Base-by-base conservation (phyloP, 2,329 filamentous ascomycete species). In the Fusarium verticillioides region DNA sequence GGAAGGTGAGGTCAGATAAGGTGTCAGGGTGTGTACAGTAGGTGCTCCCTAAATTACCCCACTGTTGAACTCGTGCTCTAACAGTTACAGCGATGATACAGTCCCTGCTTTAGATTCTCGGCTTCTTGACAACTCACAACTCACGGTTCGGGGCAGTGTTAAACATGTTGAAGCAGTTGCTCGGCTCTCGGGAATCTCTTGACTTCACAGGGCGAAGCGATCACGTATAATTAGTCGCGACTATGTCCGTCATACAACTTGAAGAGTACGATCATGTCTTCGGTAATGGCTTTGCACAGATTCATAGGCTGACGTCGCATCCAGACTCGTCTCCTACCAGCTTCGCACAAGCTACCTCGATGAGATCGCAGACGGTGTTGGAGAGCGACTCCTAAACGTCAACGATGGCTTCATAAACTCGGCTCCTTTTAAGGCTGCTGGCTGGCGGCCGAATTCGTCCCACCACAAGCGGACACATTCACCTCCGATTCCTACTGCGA, bases 391-490 rank as follows among this genome's bases (percentile, higher is more conserved):
- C 44, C 94, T 97, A 80, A 94, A 91, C 43, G 88, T 97, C 69
- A 94, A 96, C 82, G 91, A 94, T 78, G 87, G 88, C 72, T 92
- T 95, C 78, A 86, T 96, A 72, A 95, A 94, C 80, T 93, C 93
- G 34, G 90, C 92, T 5, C 91, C 93, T 36, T 96, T 96, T 85
- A 94, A 94, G 82, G 91, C 93, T 56, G 93, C 93, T 69, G 94
- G 94, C 73, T 96, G 94, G 94, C 89, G 90, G 47, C 85, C 91
- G 54, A 93, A 93, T 78, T 89, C 91, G 15, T 88, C 91, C 23
- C 91, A 94, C 73, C 90, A 93, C 81, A 95, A 95, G 82, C 91
- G 94, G 76, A 95, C 93, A 52, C 93, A 97, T 81, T 96, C 94
- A 6, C 94, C 94, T 26, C 93, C 94, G 3, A 97, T 97, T 63